A percentile compares a stretch with the other conserved stretches of the same genome.
phyloP scores from a whole-genome alignment of 768 basidiomycete genomes.

The Boletus tomentosulus region DNA sequence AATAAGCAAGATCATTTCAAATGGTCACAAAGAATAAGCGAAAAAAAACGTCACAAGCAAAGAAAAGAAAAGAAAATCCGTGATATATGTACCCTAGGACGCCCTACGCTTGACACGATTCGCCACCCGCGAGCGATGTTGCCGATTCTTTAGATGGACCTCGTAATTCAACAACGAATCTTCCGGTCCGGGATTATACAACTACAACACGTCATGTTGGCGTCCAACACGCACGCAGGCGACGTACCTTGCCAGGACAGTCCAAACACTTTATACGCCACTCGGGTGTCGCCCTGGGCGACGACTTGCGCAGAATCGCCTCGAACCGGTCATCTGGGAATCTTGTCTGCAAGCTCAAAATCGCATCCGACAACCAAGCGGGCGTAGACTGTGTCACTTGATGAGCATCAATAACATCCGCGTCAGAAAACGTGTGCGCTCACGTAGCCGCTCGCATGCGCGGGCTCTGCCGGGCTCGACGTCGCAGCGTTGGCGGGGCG shows the following conservation, averaged over 20 bases:
- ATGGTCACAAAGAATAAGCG: constrained; percentile 7
- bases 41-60: background rate
- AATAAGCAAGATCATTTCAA: constrained; percentile 18
- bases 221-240: background rate
- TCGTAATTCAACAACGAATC: constrained; percentile 88
- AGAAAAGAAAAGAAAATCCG: constrained; percentile 1
- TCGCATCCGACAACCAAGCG: constrained; percentile 68
- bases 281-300: constrained; percentile 56
- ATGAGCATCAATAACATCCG: constrained; percentile 32
- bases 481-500: constrained; percentile 6
- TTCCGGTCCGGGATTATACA: constrained; percentile 88
- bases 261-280: constrained; percentile 92
- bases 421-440: constrained; percentile 17
- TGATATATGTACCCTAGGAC: constrained; percentile 23
- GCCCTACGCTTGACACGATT: constrained; percentile 39
- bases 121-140: constrained; percentile 72
- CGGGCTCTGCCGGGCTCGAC: background rate
- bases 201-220: constrained; percentile 35
- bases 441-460: constrained; percentile 26
- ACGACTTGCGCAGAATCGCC: constrained; percentile 59
- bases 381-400: constrained; percentile 46
- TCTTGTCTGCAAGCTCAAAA: constrained; percentile 60
- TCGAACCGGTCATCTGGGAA: constrained; percentile 85
- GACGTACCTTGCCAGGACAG: constrained; percentile 83
- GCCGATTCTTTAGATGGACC: constrained; percentile 85